phyloP scores from a whole-genome alignment of 179 eudicot species.

The Carnegiea gigantea region DNA sequence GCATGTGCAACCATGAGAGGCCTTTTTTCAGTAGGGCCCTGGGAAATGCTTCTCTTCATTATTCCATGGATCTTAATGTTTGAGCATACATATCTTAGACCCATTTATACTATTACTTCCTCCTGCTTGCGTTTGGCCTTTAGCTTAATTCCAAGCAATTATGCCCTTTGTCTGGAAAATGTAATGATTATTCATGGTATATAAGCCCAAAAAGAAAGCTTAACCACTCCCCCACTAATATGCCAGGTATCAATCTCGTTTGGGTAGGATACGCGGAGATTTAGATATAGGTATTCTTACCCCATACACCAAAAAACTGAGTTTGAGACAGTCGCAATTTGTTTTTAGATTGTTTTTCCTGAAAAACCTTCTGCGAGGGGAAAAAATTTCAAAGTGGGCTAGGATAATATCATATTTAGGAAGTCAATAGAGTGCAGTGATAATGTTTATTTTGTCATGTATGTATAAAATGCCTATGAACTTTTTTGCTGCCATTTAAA shows the following conservation, averaged over 20 bases:
- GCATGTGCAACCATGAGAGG: conserved; percentile 8
- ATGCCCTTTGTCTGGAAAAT: not conserved
- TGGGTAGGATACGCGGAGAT: too few relatives aligned
- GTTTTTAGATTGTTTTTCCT: too few relatives aligned
- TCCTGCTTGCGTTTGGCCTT: not conserved
- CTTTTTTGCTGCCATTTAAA: not conserved
- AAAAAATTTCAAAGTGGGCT: too few relatives aligned
- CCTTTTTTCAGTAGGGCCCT: conserved; percentile 16
- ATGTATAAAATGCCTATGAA: not conserved
- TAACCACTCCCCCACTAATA: too few relatives aligned
- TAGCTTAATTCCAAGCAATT: not conserved
- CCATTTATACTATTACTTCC: not conserved
- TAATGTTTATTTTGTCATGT: not conserved
- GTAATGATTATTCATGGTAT: not conserved
- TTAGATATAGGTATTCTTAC: too few relatives aligned
- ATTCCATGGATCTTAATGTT: conserved; percentile 16
- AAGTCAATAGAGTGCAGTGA: too few relatives aligned
- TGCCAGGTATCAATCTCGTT: too few relatives aligned
- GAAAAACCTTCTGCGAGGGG: too few relatives aligned
- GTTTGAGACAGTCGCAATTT: too few relatives aligned
- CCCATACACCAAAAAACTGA: too few relatives aligned
- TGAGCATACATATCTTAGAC: conserved; percentile 13
- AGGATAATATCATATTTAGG: too few relatives aligned
- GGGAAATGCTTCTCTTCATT: conserved; percentile 13
- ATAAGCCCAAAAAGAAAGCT: not conserved